Conservation (phyloP, 345 rosid species). For the Leavenworthia alabamica region DNA sequence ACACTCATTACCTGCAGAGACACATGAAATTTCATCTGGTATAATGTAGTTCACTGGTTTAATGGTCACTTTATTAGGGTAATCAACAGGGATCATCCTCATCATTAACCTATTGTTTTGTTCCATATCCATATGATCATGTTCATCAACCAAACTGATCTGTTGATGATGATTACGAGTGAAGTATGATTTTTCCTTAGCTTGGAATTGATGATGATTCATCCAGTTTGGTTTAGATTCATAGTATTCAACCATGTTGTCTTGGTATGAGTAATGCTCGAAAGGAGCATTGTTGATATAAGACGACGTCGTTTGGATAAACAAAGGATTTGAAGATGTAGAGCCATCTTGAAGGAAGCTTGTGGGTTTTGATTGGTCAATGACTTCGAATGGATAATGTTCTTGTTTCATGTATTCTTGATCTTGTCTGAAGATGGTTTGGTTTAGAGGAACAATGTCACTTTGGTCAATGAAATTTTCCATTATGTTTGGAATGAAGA, state of each 20-base stretch:
- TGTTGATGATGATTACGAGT: conserved; percentile 18
- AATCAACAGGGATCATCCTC: conserved; percentile 33
- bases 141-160: conserved; percentile 38
- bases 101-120: conserved; percentile 29
- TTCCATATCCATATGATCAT: conserved; percentile 26
- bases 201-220: conserved; percentile 37
- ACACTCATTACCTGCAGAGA: conserved; percentile 32
- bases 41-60: conserved; percentile 41
- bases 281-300: conserved; percentile 36
- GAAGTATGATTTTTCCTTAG: conserved; percentile 15
- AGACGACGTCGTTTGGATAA: conserved; percentile 29
- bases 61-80: conserved; percentile 37
- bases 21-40: conserved; percentile 59
- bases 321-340: conserved; percentile 40
- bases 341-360: conserved; percentile 45
- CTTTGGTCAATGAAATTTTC: conserved; percentile 18
- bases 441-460: conserved; percentile 23
- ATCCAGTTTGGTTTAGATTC: conserved; percentile 58
- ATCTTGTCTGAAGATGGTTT: conserved; percentile 22
- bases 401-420: conserved; percentile 36
- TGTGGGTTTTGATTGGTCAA: conserved; percentile 34
- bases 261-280: conserved; percentile 39
- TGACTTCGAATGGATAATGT: conserved; percentile 31
- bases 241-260: conserved; percentile 31
- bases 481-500: conserved; percentile 16